A percentile compares a stretch with the other conserved stretches of the same genome.
Conservation (phyloP, 2,329 filamentous ascomycete genomes). For the Hypoxylon sp. region DNA sequence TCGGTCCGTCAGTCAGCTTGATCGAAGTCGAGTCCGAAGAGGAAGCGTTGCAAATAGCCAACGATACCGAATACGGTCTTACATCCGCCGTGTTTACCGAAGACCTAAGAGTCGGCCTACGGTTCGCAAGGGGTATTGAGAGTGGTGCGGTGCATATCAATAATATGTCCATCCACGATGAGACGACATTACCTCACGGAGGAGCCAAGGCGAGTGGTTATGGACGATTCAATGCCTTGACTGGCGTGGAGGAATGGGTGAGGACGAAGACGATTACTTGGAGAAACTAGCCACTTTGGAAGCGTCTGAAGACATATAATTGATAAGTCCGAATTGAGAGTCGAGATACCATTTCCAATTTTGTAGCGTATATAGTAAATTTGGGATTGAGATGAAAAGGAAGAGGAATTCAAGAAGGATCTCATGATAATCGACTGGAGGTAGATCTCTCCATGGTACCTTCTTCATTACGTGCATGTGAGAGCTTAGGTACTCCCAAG, state of each 20-base stretch:
- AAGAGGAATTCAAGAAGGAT: too few relatives aligned
- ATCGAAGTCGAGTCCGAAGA: slow-evolving; percentile 67
- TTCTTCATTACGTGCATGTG: too few relatives aligned
- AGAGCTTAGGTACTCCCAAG: too few relatives aligned
- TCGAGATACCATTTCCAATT: too few relatives aligned
- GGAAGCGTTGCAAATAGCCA: slow-evolving; percentile 71
- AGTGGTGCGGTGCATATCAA: slow-evolving; percentile 61
- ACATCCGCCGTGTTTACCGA: slow-evolving; percentile 70
- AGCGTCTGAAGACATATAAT: not conserved
- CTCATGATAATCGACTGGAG: too few relatives aligned
- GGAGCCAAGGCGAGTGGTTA: slow-evolving; percentile 54
- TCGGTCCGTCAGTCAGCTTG: slow-evolving; percentile 70
- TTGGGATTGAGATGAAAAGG: too few relatives aligned
- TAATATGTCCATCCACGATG: slow-evolving; percentile 55
- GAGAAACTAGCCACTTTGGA: slow-evolving; percentile 33
- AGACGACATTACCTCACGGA: slow-evolving; percentile 53
- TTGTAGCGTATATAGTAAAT: too few relatives aligned
- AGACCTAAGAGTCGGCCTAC: slow-evolving; percentile 62
- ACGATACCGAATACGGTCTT: slow-evolving; percentile 75
- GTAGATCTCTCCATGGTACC: too few relatives aligned
- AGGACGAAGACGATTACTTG: slow-evolving; percentile 48
- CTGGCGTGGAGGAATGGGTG: slow-evolving; percentile 46
- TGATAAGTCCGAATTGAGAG: too few relatives aligned
- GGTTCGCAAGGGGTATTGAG: slow-evolving; percentile 62
- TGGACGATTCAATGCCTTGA: slow-evolving; percentile 51